Conservation (phyloP, 2,329 filamentous ascomycete species). For the Zymoseptoria crescenta region DNA sequence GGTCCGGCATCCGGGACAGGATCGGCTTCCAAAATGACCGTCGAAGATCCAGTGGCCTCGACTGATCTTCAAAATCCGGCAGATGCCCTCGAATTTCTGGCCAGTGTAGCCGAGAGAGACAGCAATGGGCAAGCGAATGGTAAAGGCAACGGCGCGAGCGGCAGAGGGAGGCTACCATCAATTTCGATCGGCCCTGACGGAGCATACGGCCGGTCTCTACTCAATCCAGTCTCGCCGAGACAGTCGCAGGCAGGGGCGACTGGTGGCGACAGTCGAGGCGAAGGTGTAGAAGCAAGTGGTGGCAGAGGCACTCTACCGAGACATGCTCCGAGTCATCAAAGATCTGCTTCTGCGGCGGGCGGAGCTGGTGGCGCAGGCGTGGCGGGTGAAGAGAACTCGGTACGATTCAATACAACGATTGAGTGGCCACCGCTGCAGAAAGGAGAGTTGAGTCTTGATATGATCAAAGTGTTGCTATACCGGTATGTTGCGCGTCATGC, state of each 20-base stretch:
- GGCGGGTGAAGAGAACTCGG: slow-evolving; percentile 8
- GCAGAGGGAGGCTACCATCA: slow-evolving; percentile 15
- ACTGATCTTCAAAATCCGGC: slow-evolving; percentile 29
- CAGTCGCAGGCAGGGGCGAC: not conserved
- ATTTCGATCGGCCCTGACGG: slow-evolving; percentile 18
- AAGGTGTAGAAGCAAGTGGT: not conserved
- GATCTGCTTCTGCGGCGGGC: not conserved
- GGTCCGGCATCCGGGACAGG: not conserved
- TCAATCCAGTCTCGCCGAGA: not conserved
- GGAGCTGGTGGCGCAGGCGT: slow-evolving; percentile 7
- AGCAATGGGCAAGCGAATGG: slow-evolving; percentile 9
- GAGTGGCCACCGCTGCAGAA: slow-evolving; percentile 25
- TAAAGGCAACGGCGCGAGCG: slow-evolving; percentile 7
- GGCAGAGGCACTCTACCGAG: not conserved
- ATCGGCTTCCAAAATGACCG: slow-evolving; percentile 22
- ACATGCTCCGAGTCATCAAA: not conserved
- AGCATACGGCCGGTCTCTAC: slow-evolving; percentile 11
- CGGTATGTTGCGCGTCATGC: slow-evolving; percentile 7
- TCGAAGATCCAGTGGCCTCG: slow-evolving; percentile 26
- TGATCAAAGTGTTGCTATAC: slow-evolving; percentile 23
- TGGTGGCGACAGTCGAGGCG: not conserved
- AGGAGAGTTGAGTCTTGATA: slow-evolving; percentile 23
- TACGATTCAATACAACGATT: slow-evolving; percentile 5
- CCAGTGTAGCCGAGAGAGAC: slow-evolving; percentile 27
- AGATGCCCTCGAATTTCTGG: slow-evolving; percentile 29